A percentile compares a stretch with the other conserved stretches of the same genome.
phyloP scores from a whole-genome alignment of 139 green algal species.

The Tetraselmis chui region DNA sequence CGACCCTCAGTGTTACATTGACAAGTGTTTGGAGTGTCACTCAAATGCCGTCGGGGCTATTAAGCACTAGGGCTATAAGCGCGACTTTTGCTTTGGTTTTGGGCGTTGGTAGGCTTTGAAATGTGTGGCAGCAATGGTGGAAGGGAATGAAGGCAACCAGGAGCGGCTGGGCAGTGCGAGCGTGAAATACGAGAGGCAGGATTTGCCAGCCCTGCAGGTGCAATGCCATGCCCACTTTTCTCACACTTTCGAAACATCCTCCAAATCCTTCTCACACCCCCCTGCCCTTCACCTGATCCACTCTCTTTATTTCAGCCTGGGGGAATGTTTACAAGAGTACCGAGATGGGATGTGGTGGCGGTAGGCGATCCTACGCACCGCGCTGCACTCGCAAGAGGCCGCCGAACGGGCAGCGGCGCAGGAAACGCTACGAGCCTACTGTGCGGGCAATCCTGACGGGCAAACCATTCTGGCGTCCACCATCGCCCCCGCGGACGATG shows the following conservation, averaged over 20 bases:
- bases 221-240: not conserved
- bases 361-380: not conserved
- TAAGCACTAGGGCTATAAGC: too few species aligned
- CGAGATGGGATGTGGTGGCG: too few species aligned
- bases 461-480: conserved; percentile 30
- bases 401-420: conserved; percentile 25
- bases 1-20: too few species aligned
- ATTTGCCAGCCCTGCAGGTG: conserved; percentile 28
- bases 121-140: conserved; percentile 11
- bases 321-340: too few species aligned
- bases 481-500: not conserved
- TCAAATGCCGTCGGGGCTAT: too few species aligned
- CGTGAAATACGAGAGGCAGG: conserved; percentile 1
- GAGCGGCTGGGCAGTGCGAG: conserved; percentile 30
- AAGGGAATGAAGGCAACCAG: conserved; percentile 26
- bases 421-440: conserved; percentile 34
- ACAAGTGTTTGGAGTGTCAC: too few species aligned
- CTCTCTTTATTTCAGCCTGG: too few species aligned
- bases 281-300: too few species aligned
- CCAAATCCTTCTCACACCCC: too few species aligned
- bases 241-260: not conserved
- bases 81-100: too few species aligned
- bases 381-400: conserved; percentile 17
- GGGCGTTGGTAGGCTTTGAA: not conserved
- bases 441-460: conserved; percentile 31